These are phyloP conservation scores for Lactarius hatsudake DNA, from an alignment of 768 basidiomycete genomes.

Conservation along the genomic window DNA sequence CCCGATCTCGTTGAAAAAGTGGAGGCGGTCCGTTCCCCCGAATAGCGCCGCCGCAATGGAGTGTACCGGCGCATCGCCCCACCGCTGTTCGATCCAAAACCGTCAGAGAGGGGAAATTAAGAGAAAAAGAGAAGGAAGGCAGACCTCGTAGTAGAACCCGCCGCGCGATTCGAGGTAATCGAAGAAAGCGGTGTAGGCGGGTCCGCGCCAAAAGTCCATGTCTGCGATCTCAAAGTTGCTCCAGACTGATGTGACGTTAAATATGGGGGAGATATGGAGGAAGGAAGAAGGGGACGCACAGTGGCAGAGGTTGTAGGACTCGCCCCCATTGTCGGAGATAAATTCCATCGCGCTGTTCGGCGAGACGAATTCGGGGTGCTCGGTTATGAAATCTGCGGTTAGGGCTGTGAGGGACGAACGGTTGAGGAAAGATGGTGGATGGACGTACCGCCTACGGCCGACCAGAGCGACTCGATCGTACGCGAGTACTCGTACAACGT, in stretches of 20 bases:
- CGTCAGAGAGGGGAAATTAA: too few species aligned
- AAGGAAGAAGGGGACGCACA: constrained; percentile 41
- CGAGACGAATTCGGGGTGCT: constrained; percentile 59
- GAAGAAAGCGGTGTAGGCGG: constrained; percentile 82
- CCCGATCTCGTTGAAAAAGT: constrained; percentile 84
- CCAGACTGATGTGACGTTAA: constrained; percentile 58
- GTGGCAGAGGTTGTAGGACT: constrained; percentile 73
- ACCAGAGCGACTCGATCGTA: constrained; percentile 83
- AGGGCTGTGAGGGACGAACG: neutral
- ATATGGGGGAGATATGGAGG: neutral
- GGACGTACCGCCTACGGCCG: constrained; percentile 58
- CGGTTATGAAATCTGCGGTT: constrained; percentile 60
- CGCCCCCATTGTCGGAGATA: constrained; percentile 68
- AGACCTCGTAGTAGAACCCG: constrained; percentile 85
- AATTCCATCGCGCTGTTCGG: constrained; percentile 69
- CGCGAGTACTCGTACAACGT: constrained; percentile 73
- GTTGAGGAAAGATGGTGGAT: neutral
- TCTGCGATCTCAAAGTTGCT: constrained; percentile 91
- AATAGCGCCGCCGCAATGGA: constrained; percentile 80
- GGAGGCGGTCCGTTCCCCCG: constrained; percentile 67
- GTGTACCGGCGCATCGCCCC: constrained; percentile 89
- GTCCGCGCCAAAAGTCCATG: constrained; percentile 79
- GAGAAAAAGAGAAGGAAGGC: constrained; percentile 22
- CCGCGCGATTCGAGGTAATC: constrained; percentile 75
- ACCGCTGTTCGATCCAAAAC: constrained; percentile 43